A percentile compares a stretch with the other conserved stretches of the same genome.
Conservation (phyloP, 306 rosid species). For the Prosopis cineraria region DNA sequence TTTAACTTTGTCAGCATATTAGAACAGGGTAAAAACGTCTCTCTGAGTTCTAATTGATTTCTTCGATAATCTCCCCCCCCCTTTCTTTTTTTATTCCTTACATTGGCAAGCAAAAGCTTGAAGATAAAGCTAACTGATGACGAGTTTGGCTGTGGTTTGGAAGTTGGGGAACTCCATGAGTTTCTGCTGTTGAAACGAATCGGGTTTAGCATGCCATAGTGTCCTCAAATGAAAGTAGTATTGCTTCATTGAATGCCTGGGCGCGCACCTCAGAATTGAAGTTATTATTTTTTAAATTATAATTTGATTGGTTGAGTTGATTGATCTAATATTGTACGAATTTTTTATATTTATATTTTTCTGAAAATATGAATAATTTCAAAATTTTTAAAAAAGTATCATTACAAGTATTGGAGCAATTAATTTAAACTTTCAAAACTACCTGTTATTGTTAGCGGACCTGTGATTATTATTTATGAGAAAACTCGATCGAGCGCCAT, state of each 20-base stretch:
- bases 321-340: not conserved
- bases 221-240: too few species aligned
- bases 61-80: not conserved
- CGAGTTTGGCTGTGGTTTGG: not conserved
- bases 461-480: too few species aligned
- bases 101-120: too few species aligned
- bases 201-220: too few species aligned
- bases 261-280: not conserved
- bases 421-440: too few species aligned
- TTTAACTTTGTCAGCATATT: conserved; percentile 56
- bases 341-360: not conserved
- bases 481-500: too few species aligned
- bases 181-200: not conserved
- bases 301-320: not conserved
- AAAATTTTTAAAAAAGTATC: not conserved
- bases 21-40: conserved; percentile 42
- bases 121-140: too few species aligned
- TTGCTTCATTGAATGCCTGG: too few species aligned
- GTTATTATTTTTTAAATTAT: not conserved
- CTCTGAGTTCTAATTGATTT: not conserved
- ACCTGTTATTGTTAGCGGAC: too few species aligned
- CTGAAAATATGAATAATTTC: not conserved
- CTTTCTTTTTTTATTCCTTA: too few species aligned
- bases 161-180: not conserved
- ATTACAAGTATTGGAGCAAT: not conserved